These are phyloP conservation scores for Colletotrichum karsti DNA, from an alignment of 2,329 filamentous ascomycete genomes.

Conservation along the genomic window DNA sequence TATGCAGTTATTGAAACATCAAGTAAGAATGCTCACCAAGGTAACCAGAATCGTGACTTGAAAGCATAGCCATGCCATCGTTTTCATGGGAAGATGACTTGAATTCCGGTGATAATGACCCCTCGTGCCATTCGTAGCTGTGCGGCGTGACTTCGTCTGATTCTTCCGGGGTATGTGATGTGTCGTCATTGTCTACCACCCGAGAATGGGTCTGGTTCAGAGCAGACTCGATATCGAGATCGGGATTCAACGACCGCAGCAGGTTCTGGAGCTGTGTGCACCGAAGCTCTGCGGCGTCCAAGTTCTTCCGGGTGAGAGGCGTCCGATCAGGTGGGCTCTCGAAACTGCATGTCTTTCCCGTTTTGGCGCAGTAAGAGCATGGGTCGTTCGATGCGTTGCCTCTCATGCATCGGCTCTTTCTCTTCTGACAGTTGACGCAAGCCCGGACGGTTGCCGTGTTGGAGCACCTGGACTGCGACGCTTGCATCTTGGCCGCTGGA, in stretches of 20 bases:
- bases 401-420: constrained; percentile 30
- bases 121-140: constrained; percentile 34
- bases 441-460: constrained; percentile 8
- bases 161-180: background rate
- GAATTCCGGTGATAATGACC: constrained; percentile 9
- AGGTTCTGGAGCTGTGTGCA: constrained; percentile 37
- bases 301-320: constrained; percentile 43
- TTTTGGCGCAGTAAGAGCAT: constrained; percentile 39
- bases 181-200: background rate
- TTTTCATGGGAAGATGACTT: background rate
- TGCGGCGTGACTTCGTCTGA: constrained; percentile 13
- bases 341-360: constrained; percentile 42
- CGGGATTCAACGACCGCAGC: constrained; percentile 36
- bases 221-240: constrained; percentile 35
- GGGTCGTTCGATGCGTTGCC: constrained; percentile 23
- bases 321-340: constrained; percentile 42
- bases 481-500: background rate
- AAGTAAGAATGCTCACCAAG: constrained; percentile 27
- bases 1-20: background rate
- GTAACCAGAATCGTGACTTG: constrained; percentile 33
- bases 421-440: constrained; percentile 31
- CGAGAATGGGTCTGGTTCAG: background rate
- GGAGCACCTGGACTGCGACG: background rate
- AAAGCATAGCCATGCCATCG: background rate
- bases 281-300: constrained; percentile 40